A percentile compares a stretch with the other conserved stretches of the same genome.
Conservation (phyloP, 768 basidiomycete genomes). For the Leccinum truebloodii region DNA sequence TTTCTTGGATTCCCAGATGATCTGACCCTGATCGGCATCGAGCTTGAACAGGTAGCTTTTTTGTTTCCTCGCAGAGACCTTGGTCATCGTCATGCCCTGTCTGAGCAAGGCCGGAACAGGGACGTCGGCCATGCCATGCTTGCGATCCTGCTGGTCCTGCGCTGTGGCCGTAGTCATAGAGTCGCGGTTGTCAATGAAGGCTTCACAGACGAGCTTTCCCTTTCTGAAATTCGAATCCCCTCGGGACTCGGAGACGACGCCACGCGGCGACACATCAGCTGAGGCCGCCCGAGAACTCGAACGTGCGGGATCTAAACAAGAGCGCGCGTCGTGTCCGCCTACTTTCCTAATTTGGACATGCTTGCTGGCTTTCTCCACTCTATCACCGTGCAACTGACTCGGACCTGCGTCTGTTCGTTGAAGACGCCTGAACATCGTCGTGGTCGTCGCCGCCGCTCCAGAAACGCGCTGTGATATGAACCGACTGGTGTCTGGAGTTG, state of each 20-base stretch:
- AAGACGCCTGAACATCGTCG: constrained; percentile 25
- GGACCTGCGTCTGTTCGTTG: too few species aligned
- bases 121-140: constrained; percentile 36
- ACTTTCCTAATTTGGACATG: constrained; percentile 28
- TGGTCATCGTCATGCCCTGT: constrained; percentile 74
- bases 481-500: constrained; percentile 12
- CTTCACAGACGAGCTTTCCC: too few species aligned
- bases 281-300: neutral
- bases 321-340: neutral
- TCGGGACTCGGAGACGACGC: too few species aligned
- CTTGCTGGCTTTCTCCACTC: neutral
- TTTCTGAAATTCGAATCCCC: too few species aligned
- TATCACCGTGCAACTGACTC: too few species aligned
- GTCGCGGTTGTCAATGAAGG: neutral
- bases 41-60: constrained; percentile 70
- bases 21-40: constrained; percentile 79
- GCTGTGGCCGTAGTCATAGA: constrained; percentile 2
- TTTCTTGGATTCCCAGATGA: constrained; percentile 76
- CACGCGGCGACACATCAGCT: neutral
- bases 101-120: constrained; percentile 59
- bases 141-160: constrained; percentile 5
- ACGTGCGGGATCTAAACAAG: neutral
- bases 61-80: constrained; percentile 77
- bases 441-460: constrained; percentile 22
- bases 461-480: constrained; percentile 41